Evolutionary conservation across 192 early-diverging fungal genomes (phyloP), one percentile per base, ranked within the genome.

Genomic region (Podila epigama): DNA sequence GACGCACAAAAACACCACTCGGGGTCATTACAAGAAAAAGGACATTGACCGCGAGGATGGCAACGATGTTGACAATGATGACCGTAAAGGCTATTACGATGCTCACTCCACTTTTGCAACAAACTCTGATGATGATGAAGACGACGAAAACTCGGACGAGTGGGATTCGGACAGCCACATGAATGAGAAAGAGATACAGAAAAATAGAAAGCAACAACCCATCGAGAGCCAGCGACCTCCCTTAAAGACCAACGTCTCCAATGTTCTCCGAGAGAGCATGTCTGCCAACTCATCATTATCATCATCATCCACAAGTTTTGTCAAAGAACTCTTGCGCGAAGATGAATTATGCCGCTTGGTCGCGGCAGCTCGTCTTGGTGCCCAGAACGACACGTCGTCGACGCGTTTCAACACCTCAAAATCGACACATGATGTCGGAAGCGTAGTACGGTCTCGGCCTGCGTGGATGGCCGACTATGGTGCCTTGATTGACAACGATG

Each of bases 321-420:
- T 63, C 40, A 70, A 63, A 35, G 68, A 70, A 27, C 40, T 70
- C 4, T 15, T 70, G 37, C 15, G 68, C 22, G 68, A 63, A 31
- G 59, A 70, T 28, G 68, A 70, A n/a, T 27, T 63, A 2, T 35
- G 39, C 48, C 35, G 39, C 5, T 51, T 70, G 40, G 60, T 58
- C 37, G 44, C 60, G 3, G 60, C 53, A 3, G 33, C 60, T 31
- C 60, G 40, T 25, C 22, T 62, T 44, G 32, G 29, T 22, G 29
- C 36, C 18, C 58, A 60, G 13, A 36, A 60, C 27, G 40, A 60
- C 25, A 48, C 20, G 4, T 22, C 44, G n/a, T 48, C 20, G 10
- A 48, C 44, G 7, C 44, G 20, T 18, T 22, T 22, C 25, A 22
- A 10, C 1, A 18, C 5, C 20, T 22, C 7, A 11, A 48, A 48